Evolutionary conservation across 2,329 filamentous ascomycete genomes (phyloP).

Genomic region (Exophiala viscosa): DNA sequence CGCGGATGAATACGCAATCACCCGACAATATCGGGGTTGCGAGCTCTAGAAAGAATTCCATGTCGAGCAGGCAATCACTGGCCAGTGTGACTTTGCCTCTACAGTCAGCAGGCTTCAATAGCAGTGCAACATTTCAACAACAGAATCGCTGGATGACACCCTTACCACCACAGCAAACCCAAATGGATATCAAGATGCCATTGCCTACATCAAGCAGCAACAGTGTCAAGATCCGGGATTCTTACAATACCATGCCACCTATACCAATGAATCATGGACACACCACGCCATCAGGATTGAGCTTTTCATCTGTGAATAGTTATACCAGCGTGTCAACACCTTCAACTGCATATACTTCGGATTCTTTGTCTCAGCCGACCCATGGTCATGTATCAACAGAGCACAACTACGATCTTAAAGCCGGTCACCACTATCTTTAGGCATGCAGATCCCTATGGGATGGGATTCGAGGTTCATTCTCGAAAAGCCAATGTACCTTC

Average conservation of each 20-base stretch:
- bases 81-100: constrained; percentile 15
- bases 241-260: constrained; percentile 17
- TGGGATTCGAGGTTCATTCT: background rate
- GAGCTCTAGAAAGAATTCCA: constrained; percentile 17
- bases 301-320: constrained; percentile 11
- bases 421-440: constrained; percentile 8
- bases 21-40: constrained; percentile 5
- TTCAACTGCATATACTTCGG: constrained; percentile 12
- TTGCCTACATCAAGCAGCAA: background rate
- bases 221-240: constrained; percentile 7
- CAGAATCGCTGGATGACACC: constrained; percentile 29
- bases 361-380: constrained; percentile 2
- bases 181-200: background rate
- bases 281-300: constrained; percentile 8
- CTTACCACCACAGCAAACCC: constrained; percentile 16
- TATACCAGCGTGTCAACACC: constrained; percentile 5
- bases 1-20: constrained; percentile 11
- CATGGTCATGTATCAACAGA: constrained; percentile 15
- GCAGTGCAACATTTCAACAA: constrained; percentile 21
- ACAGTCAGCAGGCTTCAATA: constrained; percentile 23
- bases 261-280: constrained; percentile 16
- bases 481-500: too few relatives aligned
- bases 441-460: background rate
- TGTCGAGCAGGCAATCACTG: background rate
- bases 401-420: constrained; percentile 11